Conservation (phyloP, 495 filamentous ascomycete genomes). For the Corynascus novoguineensis region DNA sequence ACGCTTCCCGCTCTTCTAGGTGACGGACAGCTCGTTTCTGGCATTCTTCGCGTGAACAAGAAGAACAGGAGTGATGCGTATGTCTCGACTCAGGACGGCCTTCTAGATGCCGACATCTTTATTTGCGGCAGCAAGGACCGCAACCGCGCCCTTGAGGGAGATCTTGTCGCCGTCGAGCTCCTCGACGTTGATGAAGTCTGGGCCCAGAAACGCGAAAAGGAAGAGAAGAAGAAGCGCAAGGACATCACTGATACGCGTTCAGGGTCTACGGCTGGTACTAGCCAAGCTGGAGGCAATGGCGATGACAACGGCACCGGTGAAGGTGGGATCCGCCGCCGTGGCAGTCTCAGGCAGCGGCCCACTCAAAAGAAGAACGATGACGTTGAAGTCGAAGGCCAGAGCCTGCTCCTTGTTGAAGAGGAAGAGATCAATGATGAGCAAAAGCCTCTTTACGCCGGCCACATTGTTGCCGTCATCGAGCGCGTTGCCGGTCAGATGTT, state of each 20-base stretch:
- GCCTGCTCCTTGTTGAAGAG: constrained; percentile 91
- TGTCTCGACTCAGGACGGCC: constrained; percentile 80
- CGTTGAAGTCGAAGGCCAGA: constrained; percentile 97
- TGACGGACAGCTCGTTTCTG: constrained; percentile 91
- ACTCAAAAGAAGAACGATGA: constrained; percentile 99
- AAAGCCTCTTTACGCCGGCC: constrained; percentile 94
- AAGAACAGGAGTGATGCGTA: constrained; percentile 99
- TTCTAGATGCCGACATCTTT: constrained; percentile 95
- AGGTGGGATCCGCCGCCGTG: constrained; percentile 83
- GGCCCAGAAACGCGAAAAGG: constrained; percentile 97
- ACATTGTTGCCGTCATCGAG: constrained; percentile 95
- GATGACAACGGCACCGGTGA: constrained; percentile 63
- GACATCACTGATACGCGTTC: constrained; percentile 89
- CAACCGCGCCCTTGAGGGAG: constrained; percentile 92
- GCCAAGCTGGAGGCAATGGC: constrained; percentile 59
- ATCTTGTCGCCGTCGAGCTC: constrained; percentile 91
- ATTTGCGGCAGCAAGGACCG: constrained; percentile 98
- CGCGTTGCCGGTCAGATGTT: constrained; percentile 98
- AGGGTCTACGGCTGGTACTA: constrained; percentile 63
- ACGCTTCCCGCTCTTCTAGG: constrained; percentile 84
- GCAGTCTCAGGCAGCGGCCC: constrained; percentile 90
- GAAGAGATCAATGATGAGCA: constrained; percentile 98
- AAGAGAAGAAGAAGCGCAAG: constrained; percentile 99
- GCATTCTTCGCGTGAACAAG: constrained; percentile 97
- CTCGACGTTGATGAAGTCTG: constrained; percentile 98